Base-by-base conservation (phyloP, 1,284 basidiomycete genomes). In the Melanopsichium pennsylvanicum region DNA sequence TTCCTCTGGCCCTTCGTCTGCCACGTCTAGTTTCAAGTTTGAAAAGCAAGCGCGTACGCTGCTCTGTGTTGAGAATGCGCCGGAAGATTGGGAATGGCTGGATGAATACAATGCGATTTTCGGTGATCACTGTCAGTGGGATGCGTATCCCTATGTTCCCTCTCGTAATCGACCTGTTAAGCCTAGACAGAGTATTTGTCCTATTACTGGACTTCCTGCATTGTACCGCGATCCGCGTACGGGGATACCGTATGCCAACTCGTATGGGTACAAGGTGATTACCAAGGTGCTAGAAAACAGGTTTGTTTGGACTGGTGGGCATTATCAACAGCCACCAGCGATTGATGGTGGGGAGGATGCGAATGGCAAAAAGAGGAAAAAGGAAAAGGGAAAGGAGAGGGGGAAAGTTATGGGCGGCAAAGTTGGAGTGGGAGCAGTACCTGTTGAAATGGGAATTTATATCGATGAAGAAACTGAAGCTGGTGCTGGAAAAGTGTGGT, bases 41-140 rank as follows among this genome's bases (percentile, higher is more conserved):
- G 64, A 68, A 26, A 34, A 44, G 4, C 67, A 74, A 15, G 46
- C 74, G 1, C 73, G 75, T 22, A 77, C 72, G 10, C 34, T 77
- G 5, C 48, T 78, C 7, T 70, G 71, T 5, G 41, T 79, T 23
- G 63, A 73, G 26, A 45, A 61, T 4, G 19, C 47, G 15, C 67
- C 70, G 3, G 39, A 51, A 12, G 66, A 66, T 27, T 63, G 58
- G 44, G 47, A 43, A 11, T 91, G 90, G 89, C 83, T 83, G 38
- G 86, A 88, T 38, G 89, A 88, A 3, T 91, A 90, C 88, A 78
- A 84, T 11, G 87, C 88, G 1, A 84, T 93, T 82, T 90, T 93
- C 70, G 91, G 91, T 5, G 84, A 80, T 18, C 84, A 85, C 56
- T 81, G 81, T 31, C 74, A 80, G 26, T 85, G 84, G 84, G 76